Percentiles rank a stretch among this genome's conserved stretches.
Conservation (phyloP, 768 basidiomycete species). For the Podaxis sp. region DNA sequence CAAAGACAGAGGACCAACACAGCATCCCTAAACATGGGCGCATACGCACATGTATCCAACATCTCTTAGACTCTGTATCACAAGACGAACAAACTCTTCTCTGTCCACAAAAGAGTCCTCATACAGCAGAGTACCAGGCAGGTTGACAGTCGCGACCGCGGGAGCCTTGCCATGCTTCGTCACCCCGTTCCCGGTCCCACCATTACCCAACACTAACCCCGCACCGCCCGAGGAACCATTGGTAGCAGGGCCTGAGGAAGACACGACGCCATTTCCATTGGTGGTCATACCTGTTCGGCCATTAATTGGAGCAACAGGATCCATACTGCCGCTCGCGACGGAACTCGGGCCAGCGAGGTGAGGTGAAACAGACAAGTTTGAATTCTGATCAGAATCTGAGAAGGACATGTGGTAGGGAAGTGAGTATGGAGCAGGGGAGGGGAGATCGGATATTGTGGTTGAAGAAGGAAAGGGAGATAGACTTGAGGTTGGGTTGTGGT, state of each 20-base stretch:
- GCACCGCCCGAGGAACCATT: conserved; percentile 30
- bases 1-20: conserved; percentile 3
- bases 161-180: conserved; percentile 42
- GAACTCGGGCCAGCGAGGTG: conserved; percentile 55
- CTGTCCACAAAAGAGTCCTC: conserved; percentile 78
- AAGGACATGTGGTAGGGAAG: conserved; percentile 43
- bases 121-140: conserved; percentile 74
- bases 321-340: conserved; percentile 20
- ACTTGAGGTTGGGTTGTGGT: conserved; percentile 23
- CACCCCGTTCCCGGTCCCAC: conserved; percentile 59
- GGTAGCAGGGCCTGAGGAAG: conserved; percentile 24
- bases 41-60: conserved; percentile 70
- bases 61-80: conserved; percentile 87
- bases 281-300: conserved; percentile 27
- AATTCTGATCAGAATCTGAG: conserved; percentile 48
- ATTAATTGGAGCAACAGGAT: conserved; percentile 29
- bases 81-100: conserved; percentile 87
- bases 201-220: conserved; percentile 18
- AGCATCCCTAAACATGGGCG: conserved; percentile 3
- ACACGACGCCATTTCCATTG: conserved; percentile 35
- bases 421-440: conserved; percentile 24
- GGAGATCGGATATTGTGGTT: conserved; percentile 28
- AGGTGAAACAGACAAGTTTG: conserved; percentile 42
- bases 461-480: conserved; percentile 14
- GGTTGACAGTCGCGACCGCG: conserved; percentile 56